A percentile compares a stretch with the other conserved stretches of the same genome.
phyloP scores from a whole-genome alignment of 2,329 filamentous ascomycete species.

The Pleomassaria siparia region DNA sequence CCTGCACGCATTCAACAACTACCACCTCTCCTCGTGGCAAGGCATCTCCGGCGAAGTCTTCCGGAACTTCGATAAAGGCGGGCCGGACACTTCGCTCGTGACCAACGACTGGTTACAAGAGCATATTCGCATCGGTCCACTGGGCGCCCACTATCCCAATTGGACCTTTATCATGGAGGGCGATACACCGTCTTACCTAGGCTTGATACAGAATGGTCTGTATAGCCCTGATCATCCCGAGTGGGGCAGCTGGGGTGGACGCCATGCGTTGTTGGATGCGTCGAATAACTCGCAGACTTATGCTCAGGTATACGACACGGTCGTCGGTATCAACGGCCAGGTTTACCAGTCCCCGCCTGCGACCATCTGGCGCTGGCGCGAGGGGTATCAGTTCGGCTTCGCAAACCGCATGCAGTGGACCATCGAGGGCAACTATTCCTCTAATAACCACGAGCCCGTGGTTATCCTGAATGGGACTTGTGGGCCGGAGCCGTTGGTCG shows the following conservation, averaged over 20 bases:
- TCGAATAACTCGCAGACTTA: slow-evolving; percentile 21
- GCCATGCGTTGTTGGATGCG: slow-evolving; percentile 34
- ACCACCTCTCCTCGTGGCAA: slow-evolving; percentile 51
- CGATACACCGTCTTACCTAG: slow-evolving; percentile 49
- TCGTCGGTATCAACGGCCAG: slow-evolving; percentile 37
- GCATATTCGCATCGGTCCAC: slow-evolving; percentile 49
- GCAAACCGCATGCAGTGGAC: slow-evolving; percentile 47
- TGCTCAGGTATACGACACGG: slow-evolving; percentile 38
- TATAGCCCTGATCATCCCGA: slow-evolving; percentile 41
- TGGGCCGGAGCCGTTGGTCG: slow-evolving; percentile 6
- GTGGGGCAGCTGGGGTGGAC: slow-evolving; percentile 49
- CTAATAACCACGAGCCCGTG: slow-evolving; percentile 18
- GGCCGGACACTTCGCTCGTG: slow-evolving; percentile 46
- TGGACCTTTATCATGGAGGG: slow-evolving; percentile 51
- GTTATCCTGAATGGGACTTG: slow-evolving; percentile 15
- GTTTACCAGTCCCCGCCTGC: slow-evolving; percentile 31
- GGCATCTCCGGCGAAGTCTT: slow-evolving; percentile 51
- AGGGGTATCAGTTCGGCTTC: slow-evolving; percentile 48
- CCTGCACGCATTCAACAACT: slow-evolving; percentile 53
- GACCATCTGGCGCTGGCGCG: slow-evolving; percentile 48
- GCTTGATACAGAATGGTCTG: slow-evolving; percentile 48
- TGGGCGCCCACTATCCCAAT: slow-evolving; percentile 50
- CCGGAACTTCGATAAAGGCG: slow-evolving; percentile 43
- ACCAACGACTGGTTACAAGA: slow-evolving; percentile 50
- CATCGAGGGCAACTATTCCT: slow-evolving; percentile 13